Conservation (phyloP, 2,329 filamentous ascomycete species). For the Epichloe uncinata region DNA sequence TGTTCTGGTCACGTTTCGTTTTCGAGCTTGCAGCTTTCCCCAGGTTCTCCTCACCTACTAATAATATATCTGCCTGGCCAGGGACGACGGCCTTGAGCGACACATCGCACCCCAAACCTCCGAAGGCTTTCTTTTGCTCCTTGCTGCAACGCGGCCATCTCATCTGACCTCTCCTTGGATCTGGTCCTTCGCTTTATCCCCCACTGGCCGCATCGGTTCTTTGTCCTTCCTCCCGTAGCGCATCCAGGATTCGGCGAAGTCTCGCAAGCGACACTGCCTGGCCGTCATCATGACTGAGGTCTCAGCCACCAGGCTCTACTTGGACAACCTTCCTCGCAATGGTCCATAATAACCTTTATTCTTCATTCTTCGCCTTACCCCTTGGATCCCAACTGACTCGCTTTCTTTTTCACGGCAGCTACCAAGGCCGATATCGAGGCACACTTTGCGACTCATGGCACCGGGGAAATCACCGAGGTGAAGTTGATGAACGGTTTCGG, state of each 20-base stretch:
- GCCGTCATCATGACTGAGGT: conserved; percentile 59
- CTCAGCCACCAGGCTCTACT: conserved; percentile 86
- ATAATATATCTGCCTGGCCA: neutral
- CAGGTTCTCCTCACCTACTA: conserved; percentile 1
- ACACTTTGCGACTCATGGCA: conserved; percentile 91
- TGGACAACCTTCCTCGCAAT: conserved; percentile 94
- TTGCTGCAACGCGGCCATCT: neutral
- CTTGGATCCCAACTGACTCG: conserved; percentile 29
- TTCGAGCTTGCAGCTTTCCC: conserved; percentile 1
- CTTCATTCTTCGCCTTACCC: conserved; percentile 10
- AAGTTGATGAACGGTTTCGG: conserved; percentile 99
- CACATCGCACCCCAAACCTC: neutral
- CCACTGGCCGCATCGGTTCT: neutral
- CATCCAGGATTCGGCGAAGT: conserved; percentile 2
- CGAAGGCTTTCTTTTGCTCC: neutral
- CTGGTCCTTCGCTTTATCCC: neutral
- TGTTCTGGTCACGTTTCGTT: conserved; percentile 3
- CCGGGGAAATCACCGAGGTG: conserved; percentile 95
- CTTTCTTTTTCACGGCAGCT: conserved; percentile 42
- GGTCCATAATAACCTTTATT: conserved; percentile 39
- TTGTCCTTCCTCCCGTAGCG: neutral
- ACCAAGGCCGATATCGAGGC: conserved; percentile 94
- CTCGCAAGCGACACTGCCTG: conserved; percentile 3
- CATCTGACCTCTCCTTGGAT: neutral
- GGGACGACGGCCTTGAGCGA: neutral